These are phyloP conservation scores for Chenopodium quinoa DNA, from an alignment of 148 eudicot species.

Conservation along the genomic window DNA sequence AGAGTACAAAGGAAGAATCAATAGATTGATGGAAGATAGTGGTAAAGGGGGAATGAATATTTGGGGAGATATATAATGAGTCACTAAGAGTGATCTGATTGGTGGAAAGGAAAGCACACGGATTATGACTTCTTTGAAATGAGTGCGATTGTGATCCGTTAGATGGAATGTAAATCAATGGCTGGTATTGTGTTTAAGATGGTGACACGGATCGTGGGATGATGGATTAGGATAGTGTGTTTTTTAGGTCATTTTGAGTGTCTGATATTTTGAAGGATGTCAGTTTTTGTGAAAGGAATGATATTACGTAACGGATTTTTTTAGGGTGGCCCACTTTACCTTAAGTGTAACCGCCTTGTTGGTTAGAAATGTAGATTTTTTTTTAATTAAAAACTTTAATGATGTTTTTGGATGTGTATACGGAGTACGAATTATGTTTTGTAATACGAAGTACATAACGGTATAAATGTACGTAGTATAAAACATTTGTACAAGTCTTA, in stretches of 20 bases:
- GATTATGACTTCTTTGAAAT: not conserved
- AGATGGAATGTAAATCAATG: not conserved
- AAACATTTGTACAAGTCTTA: no score
- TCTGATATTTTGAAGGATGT: not conserved
- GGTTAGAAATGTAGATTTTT: not conserved
- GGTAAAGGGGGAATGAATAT: not conserved
- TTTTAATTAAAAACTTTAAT: not conserved
- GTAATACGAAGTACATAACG: no score
- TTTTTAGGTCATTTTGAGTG: not conserved
- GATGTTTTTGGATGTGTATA: no score
- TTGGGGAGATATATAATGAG: slow-evolving; percentile 17
- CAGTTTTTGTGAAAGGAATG: not conserved
- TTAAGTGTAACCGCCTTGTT: not conserved
- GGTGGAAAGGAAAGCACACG: slow-evolving; percentile 11
- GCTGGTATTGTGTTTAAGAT: not conserved
- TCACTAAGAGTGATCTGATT: not conserved
- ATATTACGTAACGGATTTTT: not conserved
- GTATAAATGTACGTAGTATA: no score
- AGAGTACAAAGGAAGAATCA: not conserved
- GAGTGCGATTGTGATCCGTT: not conserved
- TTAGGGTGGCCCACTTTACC: not conserved
- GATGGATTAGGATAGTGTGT: not conserved
- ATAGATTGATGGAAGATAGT: no score
- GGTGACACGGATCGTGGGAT: slow-evolving; percentile 21
- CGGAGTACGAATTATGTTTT: no score